Evolutionary conservation across 208 protist species (phyloP), one percentile per base, ranked within the genome.

Genomic region (Porcisia deanei): DNA sequence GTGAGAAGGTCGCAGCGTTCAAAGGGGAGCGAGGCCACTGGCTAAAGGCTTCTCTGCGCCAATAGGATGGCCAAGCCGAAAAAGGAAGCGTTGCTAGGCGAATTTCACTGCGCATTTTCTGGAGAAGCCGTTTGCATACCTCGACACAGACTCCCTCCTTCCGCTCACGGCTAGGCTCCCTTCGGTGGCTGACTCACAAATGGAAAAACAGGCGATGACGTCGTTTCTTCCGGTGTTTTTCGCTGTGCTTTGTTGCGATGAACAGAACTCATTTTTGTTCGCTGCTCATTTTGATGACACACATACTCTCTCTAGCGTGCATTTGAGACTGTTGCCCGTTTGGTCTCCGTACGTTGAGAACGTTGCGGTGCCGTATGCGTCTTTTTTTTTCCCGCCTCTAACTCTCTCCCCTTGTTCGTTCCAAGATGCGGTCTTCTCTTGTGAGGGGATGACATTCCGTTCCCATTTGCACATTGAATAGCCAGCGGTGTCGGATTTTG

Each of bases 21-120:
- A 25, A 55, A 25, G 12, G 34, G 9, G 4, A 39, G 20, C 54
- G 1, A 71, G 7, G 12, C 60, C n/a, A 8, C n/a, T 65, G 25
- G n/a, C 5, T 65, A 39, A 14, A 6, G 3, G 5, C 45, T 49
- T 65, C 10, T 1, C 2, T 14, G 20, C 60, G n/a, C n/a, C 25
- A 41, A 4, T 65, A 39, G n/a, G 20, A 14, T 37, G 9, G 60
- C n/a, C 12, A 41, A n/a, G n/a, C 34, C n/a, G 30, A 4, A n/a
- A 39, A n/a, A 30, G 60, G 39, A 30, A 65, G 25, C 34, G 63
- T 12, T 49, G 41, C 5, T 60, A 70, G 18, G 54, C 20, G 8
- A 66, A 81, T 45, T 81, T 76, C 43, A 81, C 71, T 3, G 71
- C 77, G 12, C 71, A 65, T 2, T 75, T 81, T 61, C 45, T 72